These are phyloP conservation scores for Xylaria bambusicola DNA, from an alignment of 495 filamentous ascomycete species.

Conservation along the genomic window DNA sequence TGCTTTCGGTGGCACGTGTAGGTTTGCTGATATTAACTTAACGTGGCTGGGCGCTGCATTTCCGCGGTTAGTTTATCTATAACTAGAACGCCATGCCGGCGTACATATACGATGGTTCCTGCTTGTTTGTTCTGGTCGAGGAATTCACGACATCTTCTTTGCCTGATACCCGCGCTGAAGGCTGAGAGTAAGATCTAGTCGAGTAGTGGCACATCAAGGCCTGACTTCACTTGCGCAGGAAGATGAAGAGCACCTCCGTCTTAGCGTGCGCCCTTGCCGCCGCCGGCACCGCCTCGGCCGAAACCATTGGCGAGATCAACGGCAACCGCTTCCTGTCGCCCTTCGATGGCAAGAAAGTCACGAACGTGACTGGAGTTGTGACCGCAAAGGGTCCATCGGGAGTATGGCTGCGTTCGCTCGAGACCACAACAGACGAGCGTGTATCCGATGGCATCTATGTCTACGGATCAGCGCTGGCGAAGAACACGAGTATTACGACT, in stretches of 20 bases:
- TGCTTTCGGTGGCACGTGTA: too few species aligned
- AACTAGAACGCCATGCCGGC: background rate
- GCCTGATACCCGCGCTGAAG: too few species aligned
- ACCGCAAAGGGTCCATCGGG: slow-evolving; percentile 59
- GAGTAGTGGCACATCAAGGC: background rate
- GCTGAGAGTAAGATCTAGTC: background rate
- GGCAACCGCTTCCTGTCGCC: slow-evolving; percentile 61
- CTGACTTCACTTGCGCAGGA: background rate
- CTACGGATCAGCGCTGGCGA: slow-evolving; percentile 43
- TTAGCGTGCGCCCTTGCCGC: slow-evolving; percentile 13
- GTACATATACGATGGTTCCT: background rate
- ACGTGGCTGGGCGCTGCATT: background rate
- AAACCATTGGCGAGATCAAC: slow-evolving; percentile 63
- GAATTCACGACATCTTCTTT: too few species aligned
- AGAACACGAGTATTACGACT: slow-evolving; percentile 44
- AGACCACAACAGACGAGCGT: slow-evolving; percentile 41
- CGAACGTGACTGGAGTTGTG: slow-evolving; percentile 58
- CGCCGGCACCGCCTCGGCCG: slow-evolving; percentile 31
- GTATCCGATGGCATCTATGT: slow-evolving; percentile 59
- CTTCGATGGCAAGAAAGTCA: slow-evolving; percentile 50
- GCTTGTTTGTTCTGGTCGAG: background rate
- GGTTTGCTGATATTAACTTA: background rate
- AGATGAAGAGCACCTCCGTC: slow-evolving; percentile 14
- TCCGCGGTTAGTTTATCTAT: background rate
- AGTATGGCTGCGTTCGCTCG: slow-evolving; percentile 58